phyloP scores from a whole-genome alignment of 2,329 filamentous ascomycete genomes.

The Bipolaris oryzae region DNA sequence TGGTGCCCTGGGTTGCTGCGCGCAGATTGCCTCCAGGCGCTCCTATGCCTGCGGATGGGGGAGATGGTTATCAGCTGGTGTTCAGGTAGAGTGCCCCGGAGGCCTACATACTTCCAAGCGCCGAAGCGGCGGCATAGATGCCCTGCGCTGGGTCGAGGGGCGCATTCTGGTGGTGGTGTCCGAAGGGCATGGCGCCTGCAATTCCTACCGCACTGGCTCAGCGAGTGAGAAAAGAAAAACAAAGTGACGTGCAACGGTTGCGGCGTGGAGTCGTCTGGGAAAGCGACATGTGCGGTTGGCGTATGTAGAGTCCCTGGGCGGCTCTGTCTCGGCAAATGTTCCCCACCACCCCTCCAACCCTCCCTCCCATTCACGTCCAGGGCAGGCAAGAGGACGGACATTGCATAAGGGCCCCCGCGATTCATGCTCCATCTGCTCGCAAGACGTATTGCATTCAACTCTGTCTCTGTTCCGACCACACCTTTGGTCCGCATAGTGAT shows the following conservation, averaged over 20 bases:
- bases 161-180: slow-evolving; percentile 43
- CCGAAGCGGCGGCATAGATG: slow-evolving; percentile 54
- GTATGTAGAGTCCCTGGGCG: slow-evolving; percentile 9
- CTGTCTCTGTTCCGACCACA: neutral
- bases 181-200: slow-evolving; percentile 47
- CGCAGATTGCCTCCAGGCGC: slow-evolving; percentile 52
- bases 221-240: neutral
- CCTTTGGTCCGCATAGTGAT: slow-evolving; percentile 2
- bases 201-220: slow-evolving; percentile 13
- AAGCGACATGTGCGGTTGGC: slow-evolving; percentile 12
- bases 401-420: neutral
- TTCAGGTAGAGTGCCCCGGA: slow-evolving; percentile 2
- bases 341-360: slow-evolving; percentile 17
- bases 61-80: slow-evolving; percentile 11
- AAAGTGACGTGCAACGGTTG: slow-evolving; percentile 14
- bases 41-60: slow-evolving; percentile 45
- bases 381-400: too few relatives aligned
- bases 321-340: slow-evolving; percentile 17
- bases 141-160: slow-evolving; percentile 49
- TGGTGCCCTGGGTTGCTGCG: slow-evolving; percentile 49
- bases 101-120: slow-evolving; percentile 47
- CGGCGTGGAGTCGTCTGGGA: slow-evolving; percentile 13
- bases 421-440: slow-evolving; percentile 12
- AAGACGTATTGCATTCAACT: slow-evolving; percentile 2
- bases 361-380: slow-evolving; percentile 7